Conservation (phyloP, 768 basidiomycete species). For the Amyloporia xantha region DNA sequence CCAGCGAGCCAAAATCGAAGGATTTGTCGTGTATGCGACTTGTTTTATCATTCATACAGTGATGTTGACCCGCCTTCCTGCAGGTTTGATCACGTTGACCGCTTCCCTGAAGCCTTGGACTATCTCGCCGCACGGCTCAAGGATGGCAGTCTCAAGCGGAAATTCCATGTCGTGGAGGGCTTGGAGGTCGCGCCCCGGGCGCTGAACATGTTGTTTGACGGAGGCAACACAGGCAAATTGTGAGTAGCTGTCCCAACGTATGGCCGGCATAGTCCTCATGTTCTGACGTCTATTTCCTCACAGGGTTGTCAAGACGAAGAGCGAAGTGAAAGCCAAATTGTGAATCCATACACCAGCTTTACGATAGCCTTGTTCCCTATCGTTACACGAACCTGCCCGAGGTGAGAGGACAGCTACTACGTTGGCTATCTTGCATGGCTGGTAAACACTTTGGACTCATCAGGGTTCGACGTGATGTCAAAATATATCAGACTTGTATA, state of each 20-base stretch:
- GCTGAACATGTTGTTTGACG: slow-evolving; percentile 65
- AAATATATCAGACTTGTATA: no score
- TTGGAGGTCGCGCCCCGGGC: slow-evolving; percentile 66
- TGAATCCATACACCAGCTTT: no score
- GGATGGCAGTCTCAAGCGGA: slow-evolving; percentile 70
- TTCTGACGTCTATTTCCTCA: no score
- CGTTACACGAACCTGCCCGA: no score
- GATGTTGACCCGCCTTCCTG: neutral
- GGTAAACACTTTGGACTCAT: no score
- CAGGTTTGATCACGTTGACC: slow-evolving; percentile 68
- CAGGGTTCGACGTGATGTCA: no score
- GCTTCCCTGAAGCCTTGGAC: slow-evolving; percentile 50
- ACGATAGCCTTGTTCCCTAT: no score
- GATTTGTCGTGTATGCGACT: slow-evolving; percentile 67
- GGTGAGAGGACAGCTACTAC: no score
- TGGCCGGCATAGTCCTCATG: no score
- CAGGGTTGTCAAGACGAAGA: slow-evolving; percentile 3
- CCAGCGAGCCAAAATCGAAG: slow-evolving; percentile 74
- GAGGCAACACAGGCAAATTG: slow-evolving; percentile 78
- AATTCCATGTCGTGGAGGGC: slow-evolving; percentile 75
- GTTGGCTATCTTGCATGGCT: no score
- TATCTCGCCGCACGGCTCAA: slow-evolving; percentile 52
- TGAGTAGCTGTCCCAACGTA: no score
- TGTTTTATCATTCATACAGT: neutral
- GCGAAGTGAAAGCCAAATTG: neutral